Evolutionary conservation across 371 early-diverging fungal genomes (phyloP).

Genomic region (Saksenaea oblongispora): DNA sequence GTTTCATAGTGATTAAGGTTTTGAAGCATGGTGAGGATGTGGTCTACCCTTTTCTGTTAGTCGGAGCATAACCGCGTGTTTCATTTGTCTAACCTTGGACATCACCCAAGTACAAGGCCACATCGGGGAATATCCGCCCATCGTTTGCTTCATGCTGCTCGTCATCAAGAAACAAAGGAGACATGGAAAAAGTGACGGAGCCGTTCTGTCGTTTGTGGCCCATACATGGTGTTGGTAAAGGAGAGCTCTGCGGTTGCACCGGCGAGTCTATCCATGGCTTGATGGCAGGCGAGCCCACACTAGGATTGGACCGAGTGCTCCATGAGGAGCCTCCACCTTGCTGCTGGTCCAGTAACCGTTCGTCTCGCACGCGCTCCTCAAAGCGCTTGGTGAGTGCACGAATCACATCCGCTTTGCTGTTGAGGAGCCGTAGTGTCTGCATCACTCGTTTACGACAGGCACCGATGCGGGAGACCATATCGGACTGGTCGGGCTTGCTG

Average conservation of each 20-base stretch:
- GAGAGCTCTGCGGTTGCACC: conserved; percentile 2
- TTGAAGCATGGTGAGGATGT: conserved; percentile 92
- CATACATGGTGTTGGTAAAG: neutral
- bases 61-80: neutral
- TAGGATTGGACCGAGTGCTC: neutral
- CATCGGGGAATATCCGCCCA: conserved; percentile 42
- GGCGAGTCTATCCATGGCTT: conserved; percentile 10
- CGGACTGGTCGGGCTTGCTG: conserved; percentile 69
- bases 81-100: conserved; percentile 67
- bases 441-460: conserved; percentile 81
- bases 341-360: conserved; percentile 1
- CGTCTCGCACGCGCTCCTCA: conserved; percentile 40
- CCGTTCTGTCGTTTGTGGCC: neutral
- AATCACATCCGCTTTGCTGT: conserved; percentile 81
- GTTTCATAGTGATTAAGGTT: conserved; percentile 88
- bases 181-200: neutral
- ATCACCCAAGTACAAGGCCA: conserved; percentile 82
- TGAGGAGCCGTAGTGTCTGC: conserved; percentile 72
- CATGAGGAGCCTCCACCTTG: neutral
- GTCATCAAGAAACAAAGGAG: neutral
- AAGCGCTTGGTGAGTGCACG: conserved; percentile 64
- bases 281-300: conserved; percentile 1
- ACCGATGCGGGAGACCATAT: conserved; percentile 84
- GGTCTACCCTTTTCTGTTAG: conserved; percentile 56
- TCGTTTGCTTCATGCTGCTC: conserved; percentile 14